Evolutionary conservation across 495 filamentous ascomycete genomes (phyloP).

Genomic region (Penicillium verhagenii): DNA sequence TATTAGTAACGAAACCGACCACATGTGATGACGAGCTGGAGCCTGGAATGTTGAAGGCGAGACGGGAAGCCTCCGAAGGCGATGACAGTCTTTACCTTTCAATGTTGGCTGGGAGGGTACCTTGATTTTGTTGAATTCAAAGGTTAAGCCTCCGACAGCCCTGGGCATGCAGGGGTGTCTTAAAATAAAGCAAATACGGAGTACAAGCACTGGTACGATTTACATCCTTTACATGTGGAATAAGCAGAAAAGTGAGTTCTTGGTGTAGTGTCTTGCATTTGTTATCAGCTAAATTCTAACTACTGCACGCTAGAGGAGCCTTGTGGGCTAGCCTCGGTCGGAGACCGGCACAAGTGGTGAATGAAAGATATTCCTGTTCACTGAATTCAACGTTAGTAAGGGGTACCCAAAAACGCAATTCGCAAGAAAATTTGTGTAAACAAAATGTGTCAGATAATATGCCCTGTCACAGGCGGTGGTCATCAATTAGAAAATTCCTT

Average conservation of each 20-base stretch:
- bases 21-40: too few relatives aligned
- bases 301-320: conserved; percentile 11
- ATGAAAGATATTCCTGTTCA: conserved; percentile 8
- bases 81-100: too few relatives aligned
- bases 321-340: conserved; percentile 4
- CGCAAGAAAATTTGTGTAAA: conserved; percentile 12
- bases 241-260: not conserved
- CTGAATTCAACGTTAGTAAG: conserved; percentile 23
- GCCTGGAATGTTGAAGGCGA: too few relatives aligned
- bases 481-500: conserved; percentile 78
- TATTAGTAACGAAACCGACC: too few relatives aligned
- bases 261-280: conserved; percentile 2
- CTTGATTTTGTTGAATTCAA: too few relatives aligned
- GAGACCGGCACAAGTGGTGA: conserved; percentile 1
- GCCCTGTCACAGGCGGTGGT: conserved; percentile 88
- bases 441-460: conserved; percentile 56
- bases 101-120: too few relatives aligned
- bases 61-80: too few relatives aligned
- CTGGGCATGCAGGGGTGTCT: not conserved
- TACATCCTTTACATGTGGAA: not conserved
- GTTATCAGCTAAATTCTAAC: conserved; percentile 1
- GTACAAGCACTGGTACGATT: not conserved
- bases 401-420: conserved; percentile 11
- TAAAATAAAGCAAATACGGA: not conserved
- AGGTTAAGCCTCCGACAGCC: too few relatives aligned